These are phyloP conservation scores for Yamadazyma songkhlaensis DNA, from an alignment of 1,139 yeast genomes.

Conservation along the genomic window DNA sequence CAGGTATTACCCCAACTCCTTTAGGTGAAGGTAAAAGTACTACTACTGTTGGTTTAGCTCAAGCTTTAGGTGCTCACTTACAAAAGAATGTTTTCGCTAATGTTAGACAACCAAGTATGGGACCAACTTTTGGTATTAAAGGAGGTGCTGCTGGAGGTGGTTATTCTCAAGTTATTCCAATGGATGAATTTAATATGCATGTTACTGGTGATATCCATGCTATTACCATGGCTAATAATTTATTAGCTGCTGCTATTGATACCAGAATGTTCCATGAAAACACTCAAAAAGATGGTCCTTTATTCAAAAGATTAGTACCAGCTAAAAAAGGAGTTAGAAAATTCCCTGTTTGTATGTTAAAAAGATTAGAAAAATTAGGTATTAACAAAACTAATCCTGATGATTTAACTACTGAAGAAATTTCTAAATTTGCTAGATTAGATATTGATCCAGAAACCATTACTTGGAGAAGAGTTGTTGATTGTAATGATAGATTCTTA, in stretches of 20 bases:
- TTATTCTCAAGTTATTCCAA: constrained; percentile 96
- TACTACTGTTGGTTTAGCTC: constrained; percentile 94
- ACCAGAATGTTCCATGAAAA: constrained; percentile 96
- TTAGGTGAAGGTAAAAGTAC: constrained; percentile 98
- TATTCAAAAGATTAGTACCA: constrained; percentile 86
- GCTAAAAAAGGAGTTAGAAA: constrained; percentile 77
- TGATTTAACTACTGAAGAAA: constrained; percentile 78
- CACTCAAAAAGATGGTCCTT: constrained; percentile 87
- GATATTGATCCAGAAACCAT: constrained; percentile 93
- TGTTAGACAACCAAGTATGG: constrained; percentile 98
- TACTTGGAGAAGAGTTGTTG: constrained; percentile 96
- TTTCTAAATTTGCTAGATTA: constrained; percentile 72
- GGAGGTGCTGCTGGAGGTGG: constrained; percentile 99
- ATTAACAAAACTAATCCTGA: constrained; percentile 79
- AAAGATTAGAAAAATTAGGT: constrained; percentile 77
- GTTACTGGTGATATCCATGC: constrained; percentile 99
- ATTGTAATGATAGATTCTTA: constrained; percentile 89
- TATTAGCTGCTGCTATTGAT: constrained; percentile 96
- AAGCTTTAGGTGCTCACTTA: constrained; percentile 92
- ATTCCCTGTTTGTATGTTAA: constrained; percentile 76
- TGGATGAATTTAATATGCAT: constrained; percentile 99
- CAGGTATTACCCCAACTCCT: constrained; percentile 98
- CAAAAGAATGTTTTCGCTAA: constrained; percentile 88
- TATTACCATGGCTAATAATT: constrained; percentile 90
- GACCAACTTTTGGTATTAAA: constrained; percentile 97